Evolutionary conservation across 306 rosid species (phyloP), one percentile per base, ranked within the genome.

Genomic region (Trifolium dubium): DNA sequence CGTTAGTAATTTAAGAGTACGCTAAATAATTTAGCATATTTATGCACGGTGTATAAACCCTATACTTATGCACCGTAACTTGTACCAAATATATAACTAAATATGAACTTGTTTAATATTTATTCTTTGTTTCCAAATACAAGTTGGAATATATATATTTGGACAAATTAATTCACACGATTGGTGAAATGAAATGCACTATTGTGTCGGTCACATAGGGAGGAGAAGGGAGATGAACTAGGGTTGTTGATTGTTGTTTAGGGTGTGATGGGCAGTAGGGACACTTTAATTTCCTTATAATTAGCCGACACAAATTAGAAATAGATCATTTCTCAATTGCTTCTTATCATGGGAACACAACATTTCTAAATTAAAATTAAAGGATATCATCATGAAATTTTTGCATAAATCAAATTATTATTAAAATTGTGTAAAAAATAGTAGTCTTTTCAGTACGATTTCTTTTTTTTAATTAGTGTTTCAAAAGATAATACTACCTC

Each of bases 131-230:
- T 40, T 73, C 34, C 11, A 54, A 41, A 61, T 54, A 32, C 73
- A 47, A 34, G 55, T 67, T 53, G 73, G 69, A 13, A 15, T 58
- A 74, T 60, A 50, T 40, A 14, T 47, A 44, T 56, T 71, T 39
- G 30, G 69, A 76, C 77, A 67, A 51, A 17, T 46, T 5, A 54
- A 44, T 35, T 54, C 59, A 54, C 47, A 83, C 68, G 74, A 68
- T 62, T 68, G 64, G 72, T 60, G 74, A 49, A 39, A 32, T 59
- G 75, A 78, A 39, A 32, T 59, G 72, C 78, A 78, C 83, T 87
- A 61, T 82, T 78, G 39, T 87, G 96, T 89, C 96, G 92, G 96
- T 83, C 56, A 74, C 17, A 80, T 40, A 55, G 7, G 41, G 30
- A 53, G 67, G 10, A 71, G 11, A 64, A 28, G 62, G 67, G 51